These are phyloP conservation scores for Wickerhamomyces mucosus DNA, from an alignment of 805 yeast genomes.

Conservation along the genomic window DNA sequence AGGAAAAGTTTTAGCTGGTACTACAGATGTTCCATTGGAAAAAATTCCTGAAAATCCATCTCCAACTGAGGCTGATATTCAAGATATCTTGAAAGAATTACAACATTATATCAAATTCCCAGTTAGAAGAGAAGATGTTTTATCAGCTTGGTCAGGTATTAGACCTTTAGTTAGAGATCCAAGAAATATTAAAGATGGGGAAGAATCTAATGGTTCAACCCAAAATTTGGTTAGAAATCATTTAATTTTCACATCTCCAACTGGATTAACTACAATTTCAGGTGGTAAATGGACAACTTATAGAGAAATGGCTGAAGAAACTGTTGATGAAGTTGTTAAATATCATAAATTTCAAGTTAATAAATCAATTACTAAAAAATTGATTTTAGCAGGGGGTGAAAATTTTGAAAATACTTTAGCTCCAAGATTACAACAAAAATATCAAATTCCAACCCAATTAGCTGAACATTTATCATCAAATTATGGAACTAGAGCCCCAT, in stretches of 20 bases:
- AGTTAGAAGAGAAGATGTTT: conserved; percentile 81
- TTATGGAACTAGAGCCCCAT: conserved; percentile 85
- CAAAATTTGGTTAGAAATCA: conserved; percentile 91
- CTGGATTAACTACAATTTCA: conserved; percentile 78
- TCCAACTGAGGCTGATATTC: conserved; percentile 82
- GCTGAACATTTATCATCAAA: conserved; percentile 77
- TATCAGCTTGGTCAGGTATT: conserved; percentile 95
- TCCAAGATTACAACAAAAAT: conserved; percentile 74
- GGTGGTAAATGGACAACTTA: conserved; percentile 99
- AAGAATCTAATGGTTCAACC: conserved; percentile 32
- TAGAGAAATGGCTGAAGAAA: conserved; percentile 96
- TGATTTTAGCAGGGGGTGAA: conserved; percentile 72
- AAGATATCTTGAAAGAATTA: conserved; percentile 77
- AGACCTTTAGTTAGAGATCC: conserved; percentile 91
- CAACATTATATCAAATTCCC: conserved; percentile 86
- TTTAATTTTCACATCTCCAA: conserved; percentile 58
- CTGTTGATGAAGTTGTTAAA: conserved; percentile 64
- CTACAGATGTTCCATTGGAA: conserved; percentile 83
- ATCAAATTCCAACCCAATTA: conserved; percentile 58
- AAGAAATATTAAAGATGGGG: conserved; percentile 31
- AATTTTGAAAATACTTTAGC: conserved; percentile 65
- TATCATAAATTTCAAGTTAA: conserved; percentile 32
- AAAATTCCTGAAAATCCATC: conserved; percentile 65
- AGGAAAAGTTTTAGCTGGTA: conserved; percentile 92
- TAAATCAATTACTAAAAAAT: conserved; percentile 31